phyloP scores from a whole-genome alignment of 768 basidiomycete species.

The Candolleomyces eurysporus region DNA sequence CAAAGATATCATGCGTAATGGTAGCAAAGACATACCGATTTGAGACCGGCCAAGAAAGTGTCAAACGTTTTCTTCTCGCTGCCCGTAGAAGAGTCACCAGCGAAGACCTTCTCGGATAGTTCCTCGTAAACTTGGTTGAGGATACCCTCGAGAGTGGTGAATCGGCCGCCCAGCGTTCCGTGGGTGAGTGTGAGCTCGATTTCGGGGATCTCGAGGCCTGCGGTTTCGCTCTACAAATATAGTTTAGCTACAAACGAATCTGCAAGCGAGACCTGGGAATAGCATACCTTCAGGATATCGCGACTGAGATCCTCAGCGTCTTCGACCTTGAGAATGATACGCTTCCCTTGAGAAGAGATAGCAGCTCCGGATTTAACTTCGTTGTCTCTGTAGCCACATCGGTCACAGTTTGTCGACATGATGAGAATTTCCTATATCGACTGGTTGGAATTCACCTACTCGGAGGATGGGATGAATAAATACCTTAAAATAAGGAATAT shows the following conservation, averaged over 20 bases:
- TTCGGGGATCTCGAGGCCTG: slow-evolving; percentile 87
- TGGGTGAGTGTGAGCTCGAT: slow-evolving; percentile 90
- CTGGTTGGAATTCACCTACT: neutral
- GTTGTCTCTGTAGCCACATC: slow-evolving; percentile 95
- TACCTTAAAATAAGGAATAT: slow-evolving; percentile 97
- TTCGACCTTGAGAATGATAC: slow-evolving; percentile 85
- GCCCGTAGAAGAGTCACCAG: slow-evolving; percentile 58
- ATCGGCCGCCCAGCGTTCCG: slow-evolving; percentile 94
- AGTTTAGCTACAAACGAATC: neutral
- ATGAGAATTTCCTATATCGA: slow-evolving; percentile 80
- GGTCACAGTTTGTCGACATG: slow-evolving; percentile 97
- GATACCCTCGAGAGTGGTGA: slow-evolving; percentile 96
- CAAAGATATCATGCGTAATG: neutral
- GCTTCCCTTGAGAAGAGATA: slow-evolving; percentile 84
- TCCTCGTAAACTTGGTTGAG: slow-evolving; percentile 95
- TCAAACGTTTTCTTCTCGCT: slow-evolving; percentile 63
- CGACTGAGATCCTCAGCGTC: slow-evolving; percentile 90
- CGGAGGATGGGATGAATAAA: slow-evolving; percentile 9
- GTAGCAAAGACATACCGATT: slow-evolving; percentile 50
- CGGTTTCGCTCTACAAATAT: slow-evolving; percentile 77
- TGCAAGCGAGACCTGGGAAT: neutral
- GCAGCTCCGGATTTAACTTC: slow-evolving; percentile 95
- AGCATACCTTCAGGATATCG: slow-evolving; percentile 86
- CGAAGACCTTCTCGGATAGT: slow-evolving; percentile 78
- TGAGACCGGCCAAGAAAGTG: slow-evolving; percentile 72